phyloP scores from a whole-genome alignment of 2,329 filamentous ascomycete species.

The Sclerotinia sclerotiorum region DNA sequence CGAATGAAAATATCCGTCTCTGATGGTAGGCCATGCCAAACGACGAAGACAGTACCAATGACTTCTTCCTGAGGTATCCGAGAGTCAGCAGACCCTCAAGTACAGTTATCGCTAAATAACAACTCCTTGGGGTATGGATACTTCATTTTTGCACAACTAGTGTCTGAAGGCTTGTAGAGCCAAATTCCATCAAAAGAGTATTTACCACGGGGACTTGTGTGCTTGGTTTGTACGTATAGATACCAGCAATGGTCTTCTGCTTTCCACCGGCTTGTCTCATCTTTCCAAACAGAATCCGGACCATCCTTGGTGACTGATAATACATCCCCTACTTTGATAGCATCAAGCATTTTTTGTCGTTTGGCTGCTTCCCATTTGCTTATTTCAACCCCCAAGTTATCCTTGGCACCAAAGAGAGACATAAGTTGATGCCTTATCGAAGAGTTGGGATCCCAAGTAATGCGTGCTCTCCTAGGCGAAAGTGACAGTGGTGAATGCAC shows the following conservation, averaged over 20 bases:
- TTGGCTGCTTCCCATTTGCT: conserved; percentile 11
- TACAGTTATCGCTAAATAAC: conserved; percentile 75
- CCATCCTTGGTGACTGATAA: conserved; percentile 48
- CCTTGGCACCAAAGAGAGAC: neutral
- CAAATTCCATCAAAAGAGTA: conserved; percentile 64
- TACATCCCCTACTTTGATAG: conserved; percentile 51
- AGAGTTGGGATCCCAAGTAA: neutral
- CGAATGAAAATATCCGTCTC: conserved; percentile 63
- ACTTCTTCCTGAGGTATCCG: conserved; percentile 57
- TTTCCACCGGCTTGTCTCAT: conserved; percentile 46
- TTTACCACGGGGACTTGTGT: conserved; percentile 41
- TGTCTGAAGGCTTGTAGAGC: conserved; percentile 72
- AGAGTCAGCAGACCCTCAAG: conserved; percentile 48
- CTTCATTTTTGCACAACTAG: conserved; percentile 63
- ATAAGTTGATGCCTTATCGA: neutral
- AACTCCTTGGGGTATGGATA: conserved; percentile 74
- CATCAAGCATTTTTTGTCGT: conserved; percentile 46
- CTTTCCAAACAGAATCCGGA: conserved; percentile 56
- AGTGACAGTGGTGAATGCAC: neutral
- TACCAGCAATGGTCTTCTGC: conserved; percentile 61
- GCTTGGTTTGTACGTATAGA: conserved; percentile 63
- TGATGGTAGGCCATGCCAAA: conserved; percentile 53
- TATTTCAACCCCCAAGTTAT: neutral
- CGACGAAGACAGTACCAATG: conserved; percentile 55
- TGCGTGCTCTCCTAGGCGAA: conserved; percentile 14